These are phyloP conservation scores for Mycena leptocephala DNA, from an alignment of 768 basidiomycete genomes.

Conservation along the genomic window DNA sequence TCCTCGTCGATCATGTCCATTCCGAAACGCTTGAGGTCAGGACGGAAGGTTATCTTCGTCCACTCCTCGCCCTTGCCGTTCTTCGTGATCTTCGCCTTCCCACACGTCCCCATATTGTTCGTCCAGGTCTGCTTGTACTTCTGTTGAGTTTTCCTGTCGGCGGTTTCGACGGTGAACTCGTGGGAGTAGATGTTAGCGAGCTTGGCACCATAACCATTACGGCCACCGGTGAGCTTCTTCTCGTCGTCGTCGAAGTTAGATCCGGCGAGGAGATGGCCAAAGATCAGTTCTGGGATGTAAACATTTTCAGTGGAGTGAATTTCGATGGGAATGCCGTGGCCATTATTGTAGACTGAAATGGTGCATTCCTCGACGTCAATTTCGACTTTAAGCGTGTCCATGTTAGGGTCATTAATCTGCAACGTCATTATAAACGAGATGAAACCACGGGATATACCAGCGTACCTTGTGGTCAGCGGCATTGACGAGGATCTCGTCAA, in stretches of 20 bases:
- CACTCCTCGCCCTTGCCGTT: constrained; percentile 91
- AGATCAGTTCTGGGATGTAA: constrained; percentile 97
- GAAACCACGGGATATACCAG: neutral
- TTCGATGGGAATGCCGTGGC: constrained; percentile 96
- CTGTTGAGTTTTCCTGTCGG: constrained; percentile 86
- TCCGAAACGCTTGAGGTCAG: constrained; percentile 93
- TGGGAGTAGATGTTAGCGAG: constrained; percentile 98
- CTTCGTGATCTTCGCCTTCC: constrained; percentile 94
- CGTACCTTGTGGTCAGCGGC: constrained; percentile 98
- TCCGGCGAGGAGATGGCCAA: constrained; percentile 93
- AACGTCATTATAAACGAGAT: neutral
- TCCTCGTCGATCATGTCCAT: constrained; percentile 95
- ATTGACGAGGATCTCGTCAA: constrained; percentile 99
- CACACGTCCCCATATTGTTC: constrained; percentile 92
- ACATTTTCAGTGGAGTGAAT: constrained; percentile 94
- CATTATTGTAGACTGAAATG: constrained; percentile 97
- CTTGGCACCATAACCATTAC: constrained; percentile 99
- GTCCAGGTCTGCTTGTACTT: constrained; percentile 98
- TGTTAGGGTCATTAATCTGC: constrained; percentile 92
- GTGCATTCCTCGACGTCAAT: constrained; percentile 88
- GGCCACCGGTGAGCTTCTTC: constrained; percentile 98
- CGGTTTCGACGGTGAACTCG: constrained; percentile 97
- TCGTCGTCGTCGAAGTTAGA: constrained; percentile 99
- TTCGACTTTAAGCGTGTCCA: constrained; percentile 93
- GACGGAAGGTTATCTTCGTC: constrained; percentile 93